Conservation (phyloP, 1,284 basidiomycete genomes). For the Malassezia restricta region DNA sequence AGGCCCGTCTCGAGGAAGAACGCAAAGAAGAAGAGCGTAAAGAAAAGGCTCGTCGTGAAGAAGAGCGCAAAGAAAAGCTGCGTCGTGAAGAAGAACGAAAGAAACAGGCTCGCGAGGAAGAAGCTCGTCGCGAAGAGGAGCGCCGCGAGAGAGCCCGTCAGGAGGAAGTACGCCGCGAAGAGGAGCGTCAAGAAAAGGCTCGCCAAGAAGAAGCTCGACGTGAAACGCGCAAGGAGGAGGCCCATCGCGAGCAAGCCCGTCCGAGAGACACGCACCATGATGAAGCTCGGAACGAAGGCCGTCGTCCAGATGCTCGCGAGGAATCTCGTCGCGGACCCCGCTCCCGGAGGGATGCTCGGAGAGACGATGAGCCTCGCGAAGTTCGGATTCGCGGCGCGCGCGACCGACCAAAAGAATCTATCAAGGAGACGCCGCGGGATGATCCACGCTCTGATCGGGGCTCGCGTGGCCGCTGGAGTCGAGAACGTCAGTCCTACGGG, state of each 20-base stretch:
- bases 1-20: not conserved
- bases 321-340: no score
- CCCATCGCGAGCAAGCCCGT: not conserved
- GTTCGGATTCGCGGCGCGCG: not conserved
- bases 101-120: not conserved
- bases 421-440: not conserved
- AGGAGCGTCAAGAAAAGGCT: not conserved
- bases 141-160: not conserved
- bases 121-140: not conserved
- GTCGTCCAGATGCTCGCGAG: no score
- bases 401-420: not conserved
- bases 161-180: not conserved
- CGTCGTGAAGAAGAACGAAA: not conserved
- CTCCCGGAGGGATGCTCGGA: no score
- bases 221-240: not conserved
- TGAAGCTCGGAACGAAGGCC: no score
- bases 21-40: not conserved
- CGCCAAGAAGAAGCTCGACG: no score
- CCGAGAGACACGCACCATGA: not conserved
- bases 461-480: not conserved
- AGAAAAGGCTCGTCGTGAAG: not conserved
- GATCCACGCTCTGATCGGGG: not conserved
- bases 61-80: not conserved
- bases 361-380: conserved; percentile 1
- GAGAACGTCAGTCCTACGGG: not conserved